Percentiles rank a stretch among this genome's conserved stretches.
phyloP scores from a whole-genome alignment of 805 yeast genomes.

The Debaryomyces hansenii region DNA sequence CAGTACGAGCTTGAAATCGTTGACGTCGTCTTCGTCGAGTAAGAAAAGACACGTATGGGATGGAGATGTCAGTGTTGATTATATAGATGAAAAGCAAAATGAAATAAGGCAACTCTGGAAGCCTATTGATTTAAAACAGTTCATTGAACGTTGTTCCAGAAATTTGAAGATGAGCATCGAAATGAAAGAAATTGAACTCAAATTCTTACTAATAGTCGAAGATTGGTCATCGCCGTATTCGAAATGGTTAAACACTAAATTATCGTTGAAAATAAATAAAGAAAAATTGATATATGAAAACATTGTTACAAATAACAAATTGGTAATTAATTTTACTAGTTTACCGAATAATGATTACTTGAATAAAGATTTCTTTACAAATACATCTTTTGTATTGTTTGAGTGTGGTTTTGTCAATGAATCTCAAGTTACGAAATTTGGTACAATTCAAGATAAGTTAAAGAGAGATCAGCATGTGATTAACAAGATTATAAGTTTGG shows the following conservation, averaged over 20 bases:
- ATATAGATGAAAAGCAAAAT: constrained; percentile 26
- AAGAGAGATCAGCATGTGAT: constrained; percentile 36
- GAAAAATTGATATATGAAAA: constrained; percentile 26
- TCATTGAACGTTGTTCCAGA: constrained; percentile 29
- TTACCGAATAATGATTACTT: constrained; percentile 40
- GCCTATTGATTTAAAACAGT: constrained; percentile 39
- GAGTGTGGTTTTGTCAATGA: constrained; percentile 48
- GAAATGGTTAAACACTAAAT: constrained; percentile 50
- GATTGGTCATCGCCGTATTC: constrained; percentile 50
- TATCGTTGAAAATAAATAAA: constrained; percentile 34
- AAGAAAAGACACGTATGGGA: constrained; percentile 12
- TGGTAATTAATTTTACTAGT: constrained; percentile 37
- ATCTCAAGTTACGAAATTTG: constrained; percentile 8
- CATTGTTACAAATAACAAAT: constrained; percentile 20
- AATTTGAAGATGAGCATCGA: constrained; percentile 24
- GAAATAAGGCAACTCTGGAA: constrained; percentile 47
- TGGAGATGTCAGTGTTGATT: constrained; percentile 6
- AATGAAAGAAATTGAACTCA: constrained; percentile 21
- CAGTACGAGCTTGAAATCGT: constrained; percentile 6
- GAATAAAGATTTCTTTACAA: constrained; percentile 36
- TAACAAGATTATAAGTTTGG: constrained; percentile 31
- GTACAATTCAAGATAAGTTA: constrained; percentile 30
- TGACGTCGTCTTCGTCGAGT: background rate
- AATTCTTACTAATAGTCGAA: constrained; percentile 44
- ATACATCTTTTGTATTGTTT: constrained; percentile 46